These are phyloP conservation scores for Trichothecium sympodiale DNA, from an alignment of 2,329 filamentous ascomycete species.

Conservation along the genomic window DNA sequence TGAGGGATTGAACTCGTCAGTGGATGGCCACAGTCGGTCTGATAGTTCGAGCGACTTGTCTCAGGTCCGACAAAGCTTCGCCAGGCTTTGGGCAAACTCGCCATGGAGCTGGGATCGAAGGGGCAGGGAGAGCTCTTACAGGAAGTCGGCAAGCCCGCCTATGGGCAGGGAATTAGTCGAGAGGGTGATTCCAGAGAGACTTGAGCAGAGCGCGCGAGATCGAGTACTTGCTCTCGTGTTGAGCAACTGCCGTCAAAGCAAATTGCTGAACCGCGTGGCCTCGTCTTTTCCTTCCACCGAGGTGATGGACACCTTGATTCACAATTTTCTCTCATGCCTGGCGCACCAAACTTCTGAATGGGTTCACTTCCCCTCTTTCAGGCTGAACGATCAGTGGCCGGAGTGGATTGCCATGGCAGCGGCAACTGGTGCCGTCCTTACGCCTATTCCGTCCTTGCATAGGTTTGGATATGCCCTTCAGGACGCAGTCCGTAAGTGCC, in stretches of 20 bases:
- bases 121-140: conserved; percentile 30
- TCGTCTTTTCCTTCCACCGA: conserved; percentile 52
- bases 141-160: conserved; percentile 33
- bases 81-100: conserved; percentile 37
- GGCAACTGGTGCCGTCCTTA: conserved; percentile 48
- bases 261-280: conserved; percentile 39
- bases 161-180: conserved; percentile 24
- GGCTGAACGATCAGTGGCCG: conserved; percentile 40
- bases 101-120: conserved; percentile 40
- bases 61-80: conserved; percentile 34
- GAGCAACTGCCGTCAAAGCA: conserved; percentile 40
- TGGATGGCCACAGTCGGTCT: conserved; percentile 7
- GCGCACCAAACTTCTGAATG: conserved; percentile 45
- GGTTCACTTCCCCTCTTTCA: conserved; percentile 51
- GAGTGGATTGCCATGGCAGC: conserved; percentile 50
- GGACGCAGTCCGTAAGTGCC: conserved; percentile 34
- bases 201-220: conserved; percentile 42
- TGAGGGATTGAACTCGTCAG: conserved; percentile 15
- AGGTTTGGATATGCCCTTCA: conserved; percentile 49
- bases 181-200: conserved; percentile 29
- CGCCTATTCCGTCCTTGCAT: conserved; percentile 44
- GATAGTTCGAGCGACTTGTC: conserved; percentile 31
- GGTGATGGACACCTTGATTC: conserved; percentile 48
- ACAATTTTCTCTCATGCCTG: conserved; percentile 48
- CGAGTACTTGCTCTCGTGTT: conserved; percentile 54